Conservation (phyloP, 768 basidiomycete species). For the Mycena indigotica region DNA sequence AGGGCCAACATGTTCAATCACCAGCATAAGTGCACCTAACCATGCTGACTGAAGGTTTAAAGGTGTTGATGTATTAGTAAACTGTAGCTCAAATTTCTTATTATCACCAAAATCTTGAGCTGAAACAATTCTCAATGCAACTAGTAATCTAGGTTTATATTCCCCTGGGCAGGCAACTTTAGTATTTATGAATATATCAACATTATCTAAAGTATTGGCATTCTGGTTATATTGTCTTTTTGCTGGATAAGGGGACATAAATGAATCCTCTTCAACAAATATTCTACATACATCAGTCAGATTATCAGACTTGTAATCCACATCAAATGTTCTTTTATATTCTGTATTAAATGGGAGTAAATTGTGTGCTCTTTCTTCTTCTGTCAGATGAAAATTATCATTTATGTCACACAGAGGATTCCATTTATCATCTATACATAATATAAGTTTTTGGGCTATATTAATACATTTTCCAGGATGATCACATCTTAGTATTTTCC, state of each 20-base stretch:
- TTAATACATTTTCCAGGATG: neutral
- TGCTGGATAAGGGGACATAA: neutral
- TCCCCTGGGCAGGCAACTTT: neutral
- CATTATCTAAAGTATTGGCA: neutral
- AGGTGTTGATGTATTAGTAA: neutral
- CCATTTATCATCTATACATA: neutral
- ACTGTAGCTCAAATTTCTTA: neutral
- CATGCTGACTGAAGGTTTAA: neutral
- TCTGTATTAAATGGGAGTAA: neutral
- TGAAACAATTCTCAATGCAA: neutral
- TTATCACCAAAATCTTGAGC: neutral
- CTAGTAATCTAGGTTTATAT: neutral
- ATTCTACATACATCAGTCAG: neutral
- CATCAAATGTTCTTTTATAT: neutral
- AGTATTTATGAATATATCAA: neutral
- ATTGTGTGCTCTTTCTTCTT: neutral
- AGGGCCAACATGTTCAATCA: neutral
- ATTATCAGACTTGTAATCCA: neutral
- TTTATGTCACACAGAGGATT: neutral
- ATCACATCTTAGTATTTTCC: neutral
- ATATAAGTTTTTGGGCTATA: neutral
- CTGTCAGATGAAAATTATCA: neutral
- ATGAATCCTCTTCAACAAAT: neutral
- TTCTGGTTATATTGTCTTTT: neutral
- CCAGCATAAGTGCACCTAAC: neutral